Evolutionary conservation across 306 rosid species (phyloP).

Genomic region (Inga oerstediana): DNA sequence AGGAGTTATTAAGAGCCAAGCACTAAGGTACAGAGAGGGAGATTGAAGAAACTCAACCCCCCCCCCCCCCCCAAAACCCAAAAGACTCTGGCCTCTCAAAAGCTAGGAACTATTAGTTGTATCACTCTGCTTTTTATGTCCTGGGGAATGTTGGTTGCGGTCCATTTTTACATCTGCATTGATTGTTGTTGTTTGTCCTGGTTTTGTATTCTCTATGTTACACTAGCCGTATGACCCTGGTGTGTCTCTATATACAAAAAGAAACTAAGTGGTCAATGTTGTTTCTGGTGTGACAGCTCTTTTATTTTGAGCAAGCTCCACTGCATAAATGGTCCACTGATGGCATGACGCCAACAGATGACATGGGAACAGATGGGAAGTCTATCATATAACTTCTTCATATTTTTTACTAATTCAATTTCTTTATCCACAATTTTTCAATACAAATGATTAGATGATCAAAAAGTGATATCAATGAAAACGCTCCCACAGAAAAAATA

Average conservation of each 20-base stretch:
- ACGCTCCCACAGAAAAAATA: constrained; percentile 20
- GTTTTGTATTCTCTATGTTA: not conserved
- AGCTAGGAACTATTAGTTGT: not conserved
- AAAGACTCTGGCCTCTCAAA: not conserved
- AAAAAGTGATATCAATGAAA: constrained; percentile 16
- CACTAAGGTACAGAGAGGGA: not conserved
- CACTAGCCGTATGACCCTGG: not conserved
- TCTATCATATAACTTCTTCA: constrained; percentile 8
- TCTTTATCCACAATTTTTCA: constrained; percentile 11
- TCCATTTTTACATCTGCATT: not conserved
- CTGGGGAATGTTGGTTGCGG: not conserved
- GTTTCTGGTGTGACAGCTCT: not conserved
- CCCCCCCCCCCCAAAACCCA: too few relatives aligned
- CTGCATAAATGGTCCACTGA: constrained; percentile 16
- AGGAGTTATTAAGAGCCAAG: not conserved
- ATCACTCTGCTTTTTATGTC: not conserved
- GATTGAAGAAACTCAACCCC: not conserved
- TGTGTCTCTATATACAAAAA: not conserved
- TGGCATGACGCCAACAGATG: constrained; percentile 10
- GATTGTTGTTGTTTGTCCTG: not conserved
- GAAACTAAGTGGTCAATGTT: not conserved
- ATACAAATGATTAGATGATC: constrained; percentile 20
- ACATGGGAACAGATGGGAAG: constrained; percentile 8
- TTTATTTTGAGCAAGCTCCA: not conserved
- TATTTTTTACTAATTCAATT: not conserved